These are phyloP conservation scores for Paramecium bursaria DNA, from an alignment of 73 alveolate species.

Conservation along the genomic window DNA sequence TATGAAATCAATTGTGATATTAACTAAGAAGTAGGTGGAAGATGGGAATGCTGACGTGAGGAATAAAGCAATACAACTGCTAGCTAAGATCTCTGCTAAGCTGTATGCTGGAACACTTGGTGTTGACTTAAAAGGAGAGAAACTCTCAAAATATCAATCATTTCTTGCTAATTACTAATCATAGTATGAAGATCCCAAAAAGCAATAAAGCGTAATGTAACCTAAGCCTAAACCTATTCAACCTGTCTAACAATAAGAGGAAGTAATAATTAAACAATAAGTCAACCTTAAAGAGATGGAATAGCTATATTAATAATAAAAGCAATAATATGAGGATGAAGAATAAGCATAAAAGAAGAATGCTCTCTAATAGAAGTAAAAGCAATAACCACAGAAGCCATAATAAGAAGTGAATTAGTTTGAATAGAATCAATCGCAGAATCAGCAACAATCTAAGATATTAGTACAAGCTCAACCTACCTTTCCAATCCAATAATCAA, in stretches of 20 bases:
- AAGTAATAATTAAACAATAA: too few species aligned
- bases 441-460: too few species aligned
- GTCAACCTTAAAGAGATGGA: too few species aligned
- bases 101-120: conserved; percentile 16
- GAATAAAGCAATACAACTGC: not conserved
- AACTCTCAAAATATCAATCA: conserved; percentile 9
- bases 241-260: not conserved
- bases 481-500: too few species aligned
- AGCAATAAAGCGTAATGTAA: not conserved
- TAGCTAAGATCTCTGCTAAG: conserved; percentile 22
- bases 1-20: not conserved
- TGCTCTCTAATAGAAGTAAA: too few species aligned
- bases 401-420: too few species aligned
- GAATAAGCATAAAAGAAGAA: too few species aligned
- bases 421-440: too few species aligned
- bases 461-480: too few species aligned
- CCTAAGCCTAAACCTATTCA: not conserved
- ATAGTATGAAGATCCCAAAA: not conserved
- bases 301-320: too few species aligned
- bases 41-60: conserved; percentile 47
- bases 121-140: conserved; percentile 23
- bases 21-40: not conserved
- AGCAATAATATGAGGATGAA: too few species aligned
- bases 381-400: too few species aligned
- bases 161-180: not conserved